Conservation (phyloP, 164 flowering plant genomes). For the Tetracentron sinense region DNA sequence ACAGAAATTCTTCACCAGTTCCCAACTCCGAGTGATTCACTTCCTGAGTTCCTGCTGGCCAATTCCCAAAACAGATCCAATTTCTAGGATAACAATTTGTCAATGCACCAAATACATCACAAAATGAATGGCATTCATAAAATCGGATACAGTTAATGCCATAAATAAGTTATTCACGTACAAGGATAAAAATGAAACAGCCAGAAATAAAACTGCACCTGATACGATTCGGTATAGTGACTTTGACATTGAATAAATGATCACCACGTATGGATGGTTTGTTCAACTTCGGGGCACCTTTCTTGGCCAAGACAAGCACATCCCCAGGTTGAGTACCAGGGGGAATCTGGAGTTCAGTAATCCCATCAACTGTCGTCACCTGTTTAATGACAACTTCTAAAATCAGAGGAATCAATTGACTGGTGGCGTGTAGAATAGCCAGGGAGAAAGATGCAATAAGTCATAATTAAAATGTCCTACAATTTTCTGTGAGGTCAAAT, state of each 20-base stretch:
- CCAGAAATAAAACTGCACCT: conserved; percentile 38
- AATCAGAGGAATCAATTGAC: not conserved
- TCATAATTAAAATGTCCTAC: too few relatives aligned
- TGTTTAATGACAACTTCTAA: conserved; percentile 27
- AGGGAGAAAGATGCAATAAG: too few relatives aligned
- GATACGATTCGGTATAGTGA: conserved; percentile 78
- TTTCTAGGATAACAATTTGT: not conserved
- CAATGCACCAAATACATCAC: not conserved
- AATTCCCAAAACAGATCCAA: too few relatives aligned
- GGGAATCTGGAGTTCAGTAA: conserved; percentile 71
- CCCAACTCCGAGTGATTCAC: not conserved
- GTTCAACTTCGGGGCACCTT: conserved; percentile 87
- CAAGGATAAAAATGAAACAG: not conserved
- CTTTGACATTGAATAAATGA: conserved; percentile 81
- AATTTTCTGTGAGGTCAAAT: too few relatives aligned
- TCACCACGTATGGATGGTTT: conserved; percentile 96
- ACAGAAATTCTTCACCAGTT: not conserved
- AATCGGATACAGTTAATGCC: not conserved
- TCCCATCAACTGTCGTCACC: conserved; percentile 93
- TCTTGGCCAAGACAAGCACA: conserved; percentile 82
- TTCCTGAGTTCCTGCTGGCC: too few relatives aligned
- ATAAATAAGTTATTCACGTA: not conserved
- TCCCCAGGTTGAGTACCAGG: conserved; percentile 95
- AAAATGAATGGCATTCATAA: not conserved
- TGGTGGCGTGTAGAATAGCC: not conserved